Percentiles rank a stretch among this genome's conserved stretches.
These are phyloP conservation scores for Collybia sp. DNA, from an alignment of 768 basidiomycete genomes.

Conservation along the genomic window DNA sequence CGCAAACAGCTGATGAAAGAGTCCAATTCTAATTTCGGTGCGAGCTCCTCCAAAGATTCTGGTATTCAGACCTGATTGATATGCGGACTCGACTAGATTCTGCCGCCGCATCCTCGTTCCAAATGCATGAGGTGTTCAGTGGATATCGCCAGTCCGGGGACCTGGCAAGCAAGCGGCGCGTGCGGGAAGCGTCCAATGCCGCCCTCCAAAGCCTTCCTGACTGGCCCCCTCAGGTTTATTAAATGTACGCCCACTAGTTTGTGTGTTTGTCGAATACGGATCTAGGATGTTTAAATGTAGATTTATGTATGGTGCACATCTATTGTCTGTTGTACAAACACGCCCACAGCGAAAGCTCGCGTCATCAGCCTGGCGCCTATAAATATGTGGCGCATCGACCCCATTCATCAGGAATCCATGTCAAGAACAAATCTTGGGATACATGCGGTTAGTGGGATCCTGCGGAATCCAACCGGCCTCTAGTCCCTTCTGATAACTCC, in stretches of 20 bases:
- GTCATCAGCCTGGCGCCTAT: too few relatives aligned
- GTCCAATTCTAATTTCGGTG: slow-evolving; percentile 49
- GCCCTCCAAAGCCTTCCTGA: slow-evolving; percentile 68
- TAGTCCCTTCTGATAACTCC: slow-evolving; percentile 72
- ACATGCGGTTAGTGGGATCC: slow-evolving; percentile 60
- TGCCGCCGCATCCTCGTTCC: slow-evolving; percentile 65
- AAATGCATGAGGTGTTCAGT: slow-evolving; percentile 69
- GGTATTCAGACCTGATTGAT: background rate
- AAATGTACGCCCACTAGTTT: background rate
- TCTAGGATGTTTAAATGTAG: too few relatives aligned
- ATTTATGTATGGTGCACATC: slow-evolving; percentile 2
- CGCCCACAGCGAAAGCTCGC: background rate
- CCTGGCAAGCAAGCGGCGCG: slow-evolving; percentile 64
- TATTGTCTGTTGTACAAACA: slow-evolving; percentile 4
- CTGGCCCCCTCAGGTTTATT: slow-evolving; percentile 52
- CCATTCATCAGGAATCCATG: too few relatives aligned
- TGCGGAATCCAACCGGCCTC: slow-evolving; percentile 76
- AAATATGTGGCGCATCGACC: too few relatives aligned
- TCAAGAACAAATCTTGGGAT: slow-evolving; percentile 57
- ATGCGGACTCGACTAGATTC: slow-evolving; percentile 36
- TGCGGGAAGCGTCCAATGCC: slow-evolving; percentile 76
- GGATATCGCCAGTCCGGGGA: slow-evolving; percentile 77
- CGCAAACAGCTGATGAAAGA: slow-evolving; percentile 46
- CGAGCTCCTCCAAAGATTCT: slow-evolving; percentile 9
- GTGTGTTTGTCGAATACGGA: too few relatives aligned